These are phyloP conservation scores for Zoysia matrella DNA, from an alignment of 202 grass and related monocot genomes.

Conservation along the genomic window DNA sequence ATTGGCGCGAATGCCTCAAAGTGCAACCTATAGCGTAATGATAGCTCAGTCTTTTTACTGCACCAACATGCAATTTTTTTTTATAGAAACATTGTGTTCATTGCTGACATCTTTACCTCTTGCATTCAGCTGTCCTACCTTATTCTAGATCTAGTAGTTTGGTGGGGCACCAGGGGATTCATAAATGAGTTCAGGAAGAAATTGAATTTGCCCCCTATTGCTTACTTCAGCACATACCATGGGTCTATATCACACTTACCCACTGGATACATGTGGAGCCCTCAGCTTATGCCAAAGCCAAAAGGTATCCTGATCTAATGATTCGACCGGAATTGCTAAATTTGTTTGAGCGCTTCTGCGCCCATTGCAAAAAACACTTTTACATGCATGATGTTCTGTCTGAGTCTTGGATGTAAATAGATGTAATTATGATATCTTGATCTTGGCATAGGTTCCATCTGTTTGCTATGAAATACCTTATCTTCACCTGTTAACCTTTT, in stretches of 20 bases:
- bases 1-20: constrained; percentile 85
- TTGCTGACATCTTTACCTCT: constrained; percentile 37
- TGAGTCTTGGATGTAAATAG: not conserved
- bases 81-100: constrained; percentile 6
- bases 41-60: constrained; percentile 39
- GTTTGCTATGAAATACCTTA: not conserved
- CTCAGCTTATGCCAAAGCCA: constrained; percentile 88
- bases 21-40: constrained; percentile 85
- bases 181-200: constrained; percentile 99
- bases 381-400: not conserved
- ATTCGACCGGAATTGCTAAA: constrained; percentile 7
- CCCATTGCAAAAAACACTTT: constrained; percentile 17
- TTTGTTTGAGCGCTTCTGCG: constrained; percentile 4
- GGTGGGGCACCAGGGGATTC: constrained; percentile 97
- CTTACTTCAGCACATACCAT: constrained; percentile 98
- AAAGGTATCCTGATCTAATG: constrained; percentile 59
- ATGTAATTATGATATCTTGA: constrained; percentile 8
- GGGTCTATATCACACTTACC: constrained; percentile 99
- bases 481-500: constrained; percentile 9
- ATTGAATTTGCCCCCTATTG: constrained; percentile 88
- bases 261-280: constrained; percentile 99
- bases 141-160: constrained; percentile 89
- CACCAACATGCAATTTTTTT: not conserved
- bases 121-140: constrained; percentile 88
- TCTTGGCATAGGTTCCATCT: constrained; percentile 3